These are phyloP conservation scores for Saccharomycopsis capsularis DNA, from an alignment of 805 yeast genomes.

Conservation along the genomic window DNA sequence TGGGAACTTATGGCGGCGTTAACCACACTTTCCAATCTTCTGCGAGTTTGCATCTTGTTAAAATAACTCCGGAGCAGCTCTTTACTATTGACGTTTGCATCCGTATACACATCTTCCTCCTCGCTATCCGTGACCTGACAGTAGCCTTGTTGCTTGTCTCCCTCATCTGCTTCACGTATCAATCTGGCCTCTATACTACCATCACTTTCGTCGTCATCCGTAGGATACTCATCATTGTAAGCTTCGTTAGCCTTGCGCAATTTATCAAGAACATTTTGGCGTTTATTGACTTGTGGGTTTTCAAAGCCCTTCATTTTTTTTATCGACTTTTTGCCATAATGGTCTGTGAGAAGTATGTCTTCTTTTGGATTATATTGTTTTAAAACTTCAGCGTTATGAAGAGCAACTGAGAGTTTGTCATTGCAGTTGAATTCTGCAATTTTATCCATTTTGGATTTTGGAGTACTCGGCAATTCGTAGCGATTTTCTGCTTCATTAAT, in stretches of 20 bases:
- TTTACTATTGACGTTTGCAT: background rate
- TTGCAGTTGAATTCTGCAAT: background rate
- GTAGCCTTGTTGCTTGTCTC: background rate
- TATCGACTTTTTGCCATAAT: background rate
- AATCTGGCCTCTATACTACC: background rate
- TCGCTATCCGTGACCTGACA: background rate
- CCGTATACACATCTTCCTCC: background rate
- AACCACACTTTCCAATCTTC: background rate
- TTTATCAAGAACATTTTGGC: background rate
- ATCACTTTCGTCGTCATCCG: background rate
- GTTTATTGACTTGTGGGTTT: background rate
- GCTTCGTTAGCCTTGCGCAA: slow-evolving; percentile 24
- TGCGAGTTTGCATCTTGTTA: background rate
- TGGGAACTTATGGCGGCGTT: background rate
- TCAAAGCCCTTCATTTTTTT: background rate
- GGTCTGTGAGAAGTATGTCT: background rate
- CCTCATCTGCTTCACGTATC: background rate
- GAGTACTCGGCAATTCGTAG: background rate
- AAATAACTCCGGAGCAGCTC: slow-evolving; percentile 5
- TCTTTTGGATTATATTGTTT: background rate
- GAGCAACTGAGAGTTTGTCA: background rate
- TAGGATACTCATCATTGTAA: too few relatives aligned
- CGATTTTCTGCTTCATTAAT: background rate
- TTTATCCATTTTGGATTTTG: background rate
- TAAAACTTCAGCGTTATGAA: background rate